phyloP scores from a whole-genome alignment of 805 yeast species.

The Wickerhamomyces mucosus region DNA sequence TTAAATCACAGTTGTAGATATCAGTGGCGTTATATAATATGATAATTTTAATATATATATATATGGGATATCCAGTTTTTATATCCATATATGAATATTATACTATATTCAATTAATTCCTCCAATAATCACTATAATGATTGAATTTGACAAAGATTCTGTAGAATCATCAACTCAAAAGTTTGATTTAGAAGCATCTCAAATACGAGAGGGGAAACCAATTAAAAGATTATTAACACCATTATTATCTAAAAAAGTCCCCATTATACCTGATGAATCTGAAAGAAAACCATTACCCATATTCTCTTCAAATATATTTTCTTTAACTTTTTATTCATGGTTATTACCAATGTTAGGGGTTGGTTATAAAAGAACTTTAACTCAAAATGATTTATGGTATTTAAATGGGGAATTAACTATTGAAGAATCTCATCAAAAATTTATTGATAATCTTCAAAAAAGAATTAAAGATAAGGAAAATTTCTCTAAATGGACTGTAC shows the following conservation, averaged over 20 bases:
- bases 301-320: constrained; percentile 27
- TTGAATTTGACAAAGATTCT: too few species aligned
- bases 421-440: constrained; percentile 26
- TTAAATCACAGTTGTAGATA: too few species aligned
- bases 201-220: too few species aligned
- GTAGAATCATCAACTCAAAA: too few species aligned
- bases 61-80: too few species aligned
- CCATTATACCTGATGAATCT: constrained; percentile 37
- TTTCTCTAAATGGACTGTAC: constrained; percentile 20
- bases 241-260: constrained; percentile 20
- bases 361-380: constrained; percentile 61
- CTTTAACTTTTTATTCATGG: constrained; percentile 50
- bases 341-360: constrained; percentile 44
- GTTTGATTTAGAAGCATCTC: too few species aligned
- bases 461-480: too few species aligned
- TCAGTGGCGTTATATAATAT: too few species aligned
- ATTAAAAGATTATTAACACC: constrained; percentile 19
- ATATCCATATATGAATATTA: too few species aligned
- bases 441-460: constrained; percentile 22
- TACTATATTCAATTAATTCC: too few species aligned
- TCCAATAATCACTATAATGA: too few species aligned
- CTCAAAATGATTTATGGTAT: constrained; percentile 46
- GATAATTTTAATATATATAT: too few species aligned
- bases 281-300: constrained; percentile 38
- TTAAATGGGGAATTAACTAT: constrained; percentile 30